Evolutionary conservation across 2,329 filamentous ascomycete species (phyloP).

Genomic region (Penicillium sp.): DNA sequence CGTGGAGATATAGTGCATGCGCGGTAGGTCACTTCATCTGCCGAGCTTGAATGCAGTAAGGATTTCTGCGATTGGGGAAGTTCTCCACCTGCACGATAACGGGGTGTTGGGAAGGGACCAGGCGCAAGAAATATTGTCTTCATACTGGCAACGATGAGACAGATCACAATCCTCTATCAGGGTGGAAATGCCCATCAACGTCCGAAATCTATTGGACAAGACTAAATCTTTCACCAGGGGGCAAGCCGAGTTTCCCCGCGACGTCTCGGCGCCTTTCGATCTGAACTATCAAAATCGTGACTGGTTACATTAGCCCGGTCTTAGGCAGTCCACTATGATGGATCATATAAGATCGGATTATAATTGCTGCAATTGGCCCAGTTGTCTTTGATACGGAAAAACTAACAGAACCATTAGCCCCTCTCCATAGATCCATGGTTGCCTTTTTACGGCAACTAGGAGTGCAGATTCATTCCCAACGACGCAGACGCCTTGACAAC

Average conservation of each 20-base stretch:
- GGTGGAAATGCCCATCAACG: not conserved
- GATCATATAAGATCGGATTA: slow-evolving; percentile 18
- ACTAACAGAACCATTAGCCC: not conserved
- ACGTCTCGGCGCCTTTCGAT: slow-evolving; percentile 22
- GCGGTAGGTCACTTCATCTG: slow-evolving; percentile 25
- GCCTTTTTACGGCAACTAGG: slow-evolving; percentile 9
- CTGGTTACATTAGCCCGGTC: slow-evolving; percentile 17
- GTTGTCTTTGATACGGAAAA: slow-evolving; percentile 8
- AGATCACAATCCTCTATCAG: not conserved
- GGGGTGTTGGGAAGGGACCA: not conserved
- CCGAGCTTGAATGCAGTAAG: slow-evolving; percentile 19
- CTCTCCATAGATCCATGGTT: not conserved
- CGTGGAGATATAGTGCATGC: slow-evolving; percentile 25
- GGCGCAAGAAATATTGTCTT: not conserved
- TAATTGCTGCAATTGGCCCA: slow-evolving; percentile 11
- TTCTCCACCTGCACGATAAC: slow-evolving; percentile 14
- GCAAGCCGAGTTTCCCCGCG: slow-evolving; percentile 14
- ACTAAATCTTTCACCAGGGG: not conserved
- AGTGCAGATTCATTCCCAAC: not conserved
- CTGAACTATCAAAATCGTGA: slow-evolving; percentile 25
- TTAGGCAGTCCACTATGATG: slow-evolving; percentile 10
- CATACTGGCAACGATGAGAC: not conserved
- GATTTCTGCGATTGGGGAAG: slow-evolving; percentile 3
- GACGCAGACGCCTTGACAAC: not conserved
- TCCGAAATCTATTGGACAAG: not conserved